Percentiles rank a stretch among this genome's conserved stretches.
Conservation (phyloP, 2,329 filamentous ascomycete species). For the Colletotrichum gigasporum region DNA sequence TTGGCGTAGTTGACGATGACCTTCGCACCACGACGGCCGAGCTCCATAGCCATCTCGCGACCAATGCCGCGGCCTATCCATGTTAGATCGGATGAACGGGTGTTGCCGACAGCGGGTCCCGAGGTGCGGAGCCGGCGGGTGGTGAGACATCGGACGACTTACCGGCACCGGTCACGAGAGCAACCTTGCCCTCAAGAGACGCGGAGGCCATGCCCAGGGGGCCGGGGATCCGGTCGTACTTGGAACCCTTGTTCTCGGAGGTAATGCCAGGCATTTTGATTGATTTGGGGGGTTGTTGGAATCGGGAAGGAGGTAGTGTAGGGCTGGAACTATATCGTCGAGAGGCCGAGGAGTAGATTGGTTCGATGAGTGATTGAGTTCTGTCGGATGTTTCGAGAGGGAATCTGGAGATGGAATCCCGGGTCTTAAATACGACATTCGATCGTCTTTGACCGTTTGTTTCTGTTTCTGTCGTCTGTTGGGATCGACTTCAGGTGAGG, state of each 20-base stretch:
- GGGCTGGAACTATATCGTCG: not conserved
- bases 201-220: slow-evolving; percentile 49
- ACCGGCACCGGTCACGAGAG: slow-evolving; percentile 78
- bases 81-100: slow-evolving; percentile 10
- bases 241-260: slow-evolving; percentile 35
- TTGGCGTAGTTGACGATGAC: slow-evolving; percentile 69
- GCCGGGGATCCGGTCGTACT: slow-evolving; percentile 49
- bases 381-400: slow-evolving; percentile 6
- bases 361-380: slow-evolving; percentile 11
- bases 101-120: no score
- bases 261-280: slow-evolving; percentile 45
- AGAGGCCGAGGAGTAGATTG: slow-evolving; percentile 15
- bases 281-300: not conserved
- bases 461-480: not conserved
- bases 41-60: slow-evolving; percentile 65
- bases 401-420: not conserved
- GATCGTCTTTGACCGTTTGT: not conserved
- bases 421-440: slow-evolving; percentile 21
- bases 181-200: slow-evolving; percentile 85
- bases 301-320: not conserved
- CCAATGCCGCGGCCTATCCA: slow-evolving; percentile 65
- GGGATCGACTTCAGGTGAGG: slow-evolving; percentile 20
- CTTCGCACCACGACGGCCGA: slow-evolving; percentile 65
- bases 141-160: slow-evolving; percentile 35
- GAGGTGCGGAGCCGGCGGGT: no score